Conservation (phyloP, 495 filamentous ascomycete species). For the Neurospora sp. region DNA sequence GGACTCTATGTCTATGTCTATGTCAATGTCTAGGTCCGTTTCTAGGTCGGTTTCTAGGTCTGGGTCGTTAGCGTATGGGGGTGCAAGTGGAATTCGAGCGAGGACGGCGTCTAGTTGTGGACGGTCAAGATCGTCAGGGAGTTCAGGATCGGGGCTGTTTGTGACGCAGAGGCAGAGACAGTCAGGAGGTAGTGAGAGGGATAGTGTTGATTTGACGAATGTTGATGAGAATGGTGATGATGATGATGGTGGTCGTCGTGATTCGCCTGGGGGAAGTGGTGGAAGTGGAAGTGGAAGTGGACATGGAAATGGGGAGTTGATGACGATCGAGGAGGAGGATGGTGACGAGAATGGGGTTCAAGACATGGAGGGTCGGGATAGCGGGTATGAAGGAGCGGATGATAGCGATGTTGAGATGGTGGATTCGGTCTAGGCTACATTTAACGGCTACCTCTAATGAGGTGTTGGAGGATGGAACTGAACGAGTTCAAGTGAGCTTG, state of each 20-base stretch:
- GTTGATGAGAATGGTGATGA: neutral
- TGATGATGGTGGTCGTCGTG: neutral
- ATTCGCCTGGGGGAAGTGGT: neutral
- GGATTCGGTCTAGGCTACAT: neutral
- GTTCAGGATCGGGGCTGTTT: neutral
- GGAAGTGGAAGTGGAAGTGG: neutral
- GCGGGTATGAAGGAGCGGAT: neutral
- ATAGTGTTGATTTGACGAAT: neutral
- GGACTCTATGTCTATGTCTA: neutral
- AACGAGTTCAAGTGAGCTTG: neutral
- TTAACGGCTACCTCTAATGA: too few species aligned
- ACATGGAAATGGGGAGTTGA: neutral
- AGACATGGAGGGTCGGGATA: neutral
- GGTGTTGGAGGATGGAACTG: neutral
- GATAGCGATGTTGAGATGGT: neutral
- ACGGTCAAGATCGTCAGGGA: neutral
- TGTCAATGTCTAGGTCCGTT: neutral
- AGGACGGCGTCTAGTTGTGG: neutral
- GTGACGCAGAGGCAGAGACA: neutral
- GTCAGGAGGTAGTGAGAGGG: neutral
- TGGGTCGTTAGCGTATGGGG: neutral
- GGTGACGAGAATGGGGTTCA: neutral
- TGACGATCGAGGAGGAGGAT: neutral
- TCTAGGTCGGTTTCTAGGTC: neutral
- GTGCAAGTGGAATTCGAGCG: neutral